Evolutionary conservation across 2,329 filamentous ascomycete genomes (phyloP), one percentile per base, ranked within the genome.

Genomic region (Colletotrichum paranaense): DNA sequence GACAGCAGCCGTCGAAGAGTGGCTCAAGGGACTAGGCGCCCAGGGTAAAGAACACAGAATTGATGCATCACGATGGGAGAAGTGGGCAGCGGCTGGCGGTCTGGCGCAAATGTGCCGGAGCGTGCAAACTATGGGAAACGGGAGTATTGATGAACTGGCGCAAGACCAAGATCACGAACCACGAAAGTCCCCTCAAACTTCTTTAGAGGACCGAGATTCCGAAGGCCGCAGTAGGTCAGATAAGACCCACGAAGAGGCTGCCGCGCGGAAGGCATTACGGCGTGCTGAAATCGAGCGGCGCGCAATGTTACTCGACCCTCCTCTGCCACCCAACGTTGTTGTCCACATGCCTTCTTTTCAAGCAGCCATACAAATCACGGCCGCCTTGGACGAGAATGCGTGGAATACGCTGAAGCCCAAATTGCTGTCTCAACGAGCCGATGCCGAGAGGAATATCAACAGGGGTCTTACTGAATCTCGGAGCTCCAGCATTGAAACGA

Each of bases 271-370:
- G 80, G 88, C 89, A 68, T 86, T 86, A 71, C 88, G 93, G 74
- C 90, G 89, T 79, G 85, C 86, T 16, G 93, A 95, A 76, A 95
- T 96, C 78, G 92, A 95, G 80, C 88, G 88, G 64, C 89, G 93
- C 32, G 94, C 92, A 78, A 83, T 89, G 80, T 85, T 88, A 60
- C 86, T 96, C 62, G 82, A 91, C 38, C 93, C 93, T 30, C 92
- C 93, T 1, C 84, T 96, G 69, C 83, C 85, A 62, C 83, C 91
- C 52, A 87, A 86, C 75, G 86, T 93, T 55, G 85, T 95, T 70
- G 88, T 88, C 68, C 91, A 92, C 78, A 93, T 95, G 81, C 88
- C 93, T 59, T 91, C 93, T 1, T 96, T 95, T 80, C 90, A 92
- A 78, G 92, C 92, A 49, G 92, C 94, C 35, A 88, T 93, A 58